Evolutionary conservation across 306 rosid genomes (phyloP).

Genomic region (Lotus japonicus): DNA sequence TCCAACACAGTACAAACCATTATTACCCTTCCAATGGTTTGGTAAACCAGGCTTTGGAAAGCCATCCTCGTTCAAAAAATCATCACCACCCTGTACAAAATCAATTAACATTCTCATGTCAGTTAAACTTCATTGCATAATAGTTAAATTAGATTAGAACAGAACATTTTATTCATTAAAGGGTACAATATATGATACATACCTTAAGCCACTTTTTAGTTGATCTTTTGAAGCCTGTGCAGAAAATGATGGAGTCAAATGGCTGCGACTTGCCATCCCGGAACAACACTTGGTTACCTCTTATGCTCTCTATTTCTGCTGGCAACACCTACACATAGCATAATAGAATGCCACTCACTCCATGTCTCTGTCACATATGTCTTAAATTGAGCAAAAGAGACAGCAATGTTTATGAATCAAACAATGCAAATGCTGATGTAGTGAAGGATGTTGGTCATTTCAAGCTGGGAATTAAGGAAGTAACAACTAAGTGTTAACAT

Average conservation of each 20-base stretch:
- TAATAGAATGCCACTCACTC: no score
- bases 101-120: background rate
- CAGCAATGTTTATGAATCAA: background rate
- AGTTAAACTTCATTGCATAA: no score
- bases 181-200: background rate
- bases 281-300: conserved; percentile 36
- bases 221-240: conserved; percentile 69
- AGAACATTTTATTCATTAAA: background rate
- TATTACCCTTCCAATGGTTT: conserved; percentile 60
- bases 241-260: conserved; percentile 57
- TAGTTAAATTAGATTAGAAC: background rate
- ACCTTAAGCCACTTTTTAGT: conserved; percentile 71
- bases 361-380: no score
- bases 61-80: conserved; percentile 54
- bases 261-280: conserved; percentile 36
- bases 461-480: no score
- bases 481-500: no score
- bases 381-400: background rate
- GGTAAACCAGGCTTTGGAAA: conserved; percentile 36
- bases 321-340: conserved; percentile 33
- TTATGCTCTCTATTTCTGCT: conserved; percentile 39
- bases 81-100: conserved; percentile 42
- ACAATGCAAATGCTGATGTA: background rate
- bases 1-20: conserved; percentile 63
- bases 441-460: no score